Evolutionary conservation across 495 filamentous ascomycete genomes (phyloP).

Genomic region (Aspergillus avenaceus): DNA sequence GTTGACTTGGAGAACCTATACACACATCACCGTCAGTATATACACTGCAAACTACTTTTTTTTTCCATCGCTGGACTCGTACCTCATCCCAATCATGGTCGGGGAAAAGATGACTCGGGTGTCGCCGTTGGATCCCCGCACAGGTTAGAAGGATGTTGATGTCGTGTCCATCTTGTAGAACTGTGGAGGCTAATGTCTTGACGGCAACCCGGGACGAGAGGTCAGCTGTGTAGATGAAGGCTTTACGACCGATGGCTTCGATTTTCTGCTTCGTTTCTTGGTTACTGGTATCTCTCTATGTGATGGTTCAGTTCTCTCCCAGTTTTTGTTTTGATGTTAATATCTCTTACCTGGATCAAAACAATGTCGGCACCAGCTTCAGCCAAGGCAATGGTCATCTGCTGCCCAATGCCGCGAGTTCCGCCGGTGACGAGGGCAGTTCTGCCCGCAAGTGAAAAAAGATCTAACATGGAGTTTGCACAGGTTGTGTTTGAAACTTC

Average conservation of each 20-base stretch:
- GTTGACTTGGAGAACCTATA: conserved; percentile 73
- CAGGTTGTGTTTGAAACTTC: no score
- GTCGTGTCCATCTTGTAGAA: conserved; percentile 58
- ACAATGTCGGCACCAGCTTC: conserved; percentile 83
- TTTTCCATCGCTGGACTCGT: not conserved
- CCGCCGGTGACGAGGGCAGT: conserved; percentile 84
- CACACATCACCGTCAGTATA: not conserved
- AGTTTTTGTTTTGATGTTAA: not conserved
- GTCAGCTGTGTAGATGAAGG: conserved; percentile 66
- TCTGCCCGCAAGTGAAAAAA: conserved; percentile 30
- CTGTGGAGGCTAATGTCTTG: conserved; percentile 49
- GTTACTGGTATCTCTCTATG: conserved; percentile 53
- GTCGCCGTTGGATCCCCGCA: conserved; percentile 78
- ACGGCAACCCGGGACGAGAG: conserved; percentile 58
- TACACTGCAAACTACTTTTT: not conserved
- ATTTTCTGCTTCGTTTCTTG: conserved; percentile 55
- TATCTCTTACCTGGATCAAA: conserved; percentile 47
- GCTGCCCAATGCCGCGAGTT: conserved; percentile 74
- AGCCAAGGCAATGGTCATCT: conserved; percentile 72
- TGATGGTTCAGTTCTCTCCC: not conserved
- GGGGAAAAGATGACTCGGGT: conserved; percentile 67
- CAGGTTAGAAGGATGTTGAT: conserved; percentile 76
- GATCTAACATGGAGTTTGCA: conserved; percentile 15
- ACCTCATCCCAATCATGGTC: conserved; percentile 68
- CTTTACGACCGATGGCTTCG: conserved; percentile 62